Evolutionary conservation across 1,139 yeast species (phyloP).

Genomic region (Sugiyamaella grinbergsii): DNA sequence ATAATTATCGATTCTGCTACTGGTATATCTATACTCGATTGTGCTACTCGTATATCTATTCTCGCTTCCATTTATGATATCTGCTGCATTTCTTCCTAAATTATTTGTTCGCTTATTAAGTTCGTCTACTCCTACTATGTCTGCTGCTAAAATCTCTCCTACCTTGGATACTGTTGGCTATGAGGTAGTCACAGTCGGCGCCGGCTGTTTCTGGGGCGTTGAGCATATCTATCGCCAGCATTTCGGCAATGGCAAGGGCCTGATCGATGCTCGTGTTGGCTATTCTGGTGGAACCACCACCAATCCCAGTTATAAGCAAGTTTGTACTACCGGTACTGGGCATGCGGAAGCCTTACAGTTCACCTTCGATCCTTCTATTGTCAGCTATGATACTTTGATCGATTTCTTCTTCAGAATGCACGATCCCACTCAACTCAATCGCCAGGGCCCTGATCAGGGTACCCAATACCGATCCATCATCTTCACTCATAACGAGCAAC

Average conservation of each 20-base stretch:
- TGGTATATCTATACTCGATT: no score
- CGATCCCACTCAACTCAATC: slow-evolving; percentile 62
- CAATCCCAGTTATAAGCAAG: slow-evolving; percentile 71
- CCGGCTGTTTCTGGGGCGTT: slow-evolving; percentile 90
- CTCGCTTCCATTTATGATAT: slow-evolving; percentile 5
- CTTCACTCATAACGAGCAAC: slow-evolving; percentile 60
- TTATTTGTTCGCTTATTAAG: slow-evolving; percentile 6
- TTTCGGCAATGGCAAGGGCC: slow-evolving; percentile 57
- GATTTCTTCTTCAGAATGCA: slow-evolving; percentile 91
- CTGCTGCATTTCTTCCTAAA: slow-evolving; percentile 1
- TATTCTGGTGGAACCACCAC: slow-evolving; percentile 74
- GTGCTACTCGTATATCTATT: no score
- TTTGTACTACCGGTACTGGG: slow-evolving; percentile 70
- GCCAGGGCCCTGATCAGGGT: slow-evolving; percentile 84
- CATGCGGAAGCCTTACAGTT: slow-evolving; percentile 76
- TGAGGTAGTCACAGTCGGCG: slow-evolving; percentile 46
- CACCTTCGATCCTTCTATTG: slow-evolving; percentile 69
- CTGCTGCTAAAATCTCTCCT: slow-evolving; percentile 33
- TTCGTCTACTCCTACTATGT: slow-evolving; percentile 10
- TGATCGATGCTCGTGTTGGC: slow-evolving; percentile 81
- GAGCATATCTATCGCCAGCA: slow-evolving; percentile 79
- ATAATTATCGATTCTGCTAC: no score
- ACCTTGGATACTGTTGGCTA: slow-evolving; percentile 37
- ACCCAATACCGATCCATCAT: slow-evolving; percentile 83
- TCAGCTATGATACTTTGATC: slow-evolving; percentile 61